Evolutionary conservation across 768 basidiomycete genomes (phyloP).

Genomic region (Lactarius deliciosus): DNA sequence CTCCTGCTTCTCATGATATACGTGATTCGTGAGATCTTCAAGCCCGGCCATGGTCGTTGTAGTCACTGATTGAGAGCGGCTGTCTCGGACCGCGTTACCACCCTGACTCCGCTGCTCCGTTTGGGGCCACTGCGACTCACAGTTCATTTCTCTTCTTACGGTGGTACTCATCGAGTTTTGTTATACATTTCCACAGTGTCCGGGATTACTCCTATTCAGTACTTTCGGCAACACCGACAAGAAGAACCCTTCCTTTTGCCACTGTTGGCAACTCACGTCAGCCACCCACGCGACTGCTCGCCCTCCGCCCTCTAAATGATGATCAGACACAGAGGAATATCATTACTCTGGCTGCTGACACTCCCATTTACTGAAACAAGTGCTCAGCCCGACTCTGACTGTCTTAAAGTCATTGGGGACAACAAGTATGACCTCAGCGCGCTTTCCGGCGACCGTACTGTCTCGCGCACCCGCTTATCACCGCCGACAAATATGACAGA

Average conservation of each 20-base stretch:
- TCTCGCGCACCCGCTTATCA: constrained; percentile 51
- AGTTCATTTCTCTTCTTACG: not conserved
- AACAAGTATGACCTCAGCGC: constrained; percentile 59
- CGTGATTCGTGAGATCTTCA: constrained; percentile 50
- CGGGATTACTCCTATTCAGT: constrained; percentile 8
- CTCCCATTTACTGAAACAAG: constrained; percentile 16
- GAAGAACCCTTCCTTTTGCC: not conserved
- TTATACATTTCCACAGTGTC: constrained; percentile 9
- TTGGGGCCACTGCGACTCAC: not conserved
- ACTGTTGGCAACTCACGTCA: constrained; percentile 18
- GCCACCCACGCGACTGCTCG: not conserved
- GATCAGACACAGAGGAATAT: constrained; percentile 2
- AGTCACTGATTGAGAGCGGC: constrained; percentile 10
- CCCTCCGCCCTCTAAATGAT: constrained; percentile 22
- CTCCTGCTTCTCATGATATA: constrained; percentile 82
- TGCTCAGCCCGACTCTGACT: constrained; percentile 40
- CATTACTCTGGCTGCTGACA: constrained; percentile 25
- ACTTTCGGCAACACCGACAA: not conserved
- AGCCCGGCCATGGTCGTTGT: constrained; percentile 52
- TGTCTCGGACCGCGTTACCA: constrained; percentile 16
- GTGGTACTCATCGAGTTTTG: not conserved
- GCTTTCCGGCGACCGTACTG: constrained; percentile 51
- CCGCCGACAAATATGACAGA: constrained; percentile 68
- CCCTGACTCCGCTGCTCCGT: not conserved
- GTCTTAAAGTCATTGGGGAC: constrained; percentile 44